Evolutionary conservation across 2,329 filamentous ascomycete genomes (phyloP), one percentile per base, ranked within the genome.

Genomic region (Neofusicoccum kwambonambiense): DNA sequence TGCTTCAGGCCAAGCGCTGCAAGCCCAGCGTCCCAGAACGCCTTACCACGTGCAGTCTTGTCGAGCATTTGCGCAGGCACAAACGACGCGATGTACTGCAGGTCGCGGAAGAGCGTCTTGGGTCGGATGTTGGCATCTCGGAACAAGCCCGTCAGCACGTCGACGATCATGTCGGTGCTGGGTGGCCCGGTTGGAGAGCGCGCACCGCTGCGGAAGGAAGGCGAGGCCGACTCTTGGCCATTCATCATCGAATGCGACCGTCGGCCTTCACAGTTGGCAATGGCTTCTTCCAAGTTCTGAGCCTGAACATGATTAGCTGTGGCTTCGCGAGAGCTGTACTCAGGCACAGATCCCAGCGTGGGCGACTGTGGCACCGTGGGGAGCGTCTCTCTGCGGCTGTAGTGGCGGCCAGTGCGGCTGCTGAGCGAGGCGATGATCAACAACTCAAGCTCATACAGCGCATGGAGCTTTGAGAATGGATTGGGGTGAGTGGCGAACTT

Each of bases 401-500:
- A 76, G 66, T 76, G 80, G 45, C 80, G 75, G 67, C 80, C 78
- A 70, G 83, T 82, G 3, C 83, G 82, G 12, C 85, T 84, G 27
- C 85, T 87, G 12, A 94, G 78, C 0, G 90, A 94, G 1, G 91
- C 90, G 31, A 91, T 82, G 64, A 96, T 91, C 51, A 99, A 84
- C 47, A 90, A 87, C 72, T 96, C 89, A 4, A 99, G 83, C 74
- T 97, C 92, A 67, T 90, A 88, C 4, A 98, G 81, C 0, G 91
- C 90, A 68, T 90, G 89, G 12, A 99, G 84, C 77, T 99, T 99
- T 22, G 87, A 85, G 69, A 90, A 90, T 0, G 95, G 95, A 73
- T 95, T 96, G 0, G 92, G 91, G 69, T 96, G 91, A 3, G 93
- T 91, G 47, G 91, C 92, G 70, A 99, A 96, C 80, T 92, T 93